A percentile compares a stretch with the other conserved stretches of the same genome.
phyloP scores from a whole-genome alignment of 2,329 filamentous ascomycete species.

The Stagonosporopsis vannaccii region DNA sequence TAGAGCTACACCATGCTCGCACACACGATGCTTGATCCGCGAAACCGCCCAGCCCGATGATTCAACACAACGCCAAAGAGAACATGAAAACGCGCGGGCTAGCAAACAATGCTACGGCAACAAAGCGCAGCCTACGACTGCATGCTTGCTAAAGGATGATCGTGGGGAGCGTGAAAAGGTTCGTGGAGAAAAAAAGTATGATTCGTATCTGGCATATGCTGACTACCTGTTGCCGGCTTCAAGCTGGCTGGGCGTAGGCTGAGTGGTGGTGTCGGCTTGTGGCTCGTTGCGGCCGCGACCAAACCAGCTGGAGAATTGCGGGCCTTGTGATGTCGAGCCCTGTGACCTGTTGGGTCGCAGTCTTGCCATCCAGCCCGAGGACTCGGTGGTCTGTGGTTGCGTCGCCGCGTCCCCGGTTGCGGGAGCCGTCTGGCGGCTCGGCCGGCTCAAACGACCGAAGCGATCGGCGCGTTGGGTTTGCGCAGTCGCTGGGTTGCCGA shows the following conservation, averaged over 20 bases:
- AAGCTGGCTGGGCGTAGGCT: constrained; percentile 47
- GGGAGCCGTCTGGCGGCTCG: constrained; percentile 33
- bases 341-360: constrained; percentile 23
- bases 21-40: not conserved
- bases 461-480: constrained; percentile 24
- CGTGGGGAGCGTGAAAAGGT: constrained; percentile 8
- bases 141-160: constrained; percentile 10
- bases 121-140: not conserved
- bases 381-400: constrained; percentile 19
- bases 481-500: constrained; percentile 23
- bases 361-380: constrained; percentile 37
- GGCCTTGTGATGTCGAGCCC: constrained; percentile 1
- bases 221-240: constrained; percentile 45
- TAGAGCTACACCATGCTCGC: not conserved
- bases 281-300: constrained; percentile 30
- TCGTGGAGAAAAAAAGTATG: constrained; percentile 6
- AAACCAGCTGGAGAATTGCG: constrained; percentile 39
- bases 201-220: constrained; percentile 14
- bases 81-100: not conserved
- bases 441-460: constrained; percentile 35
- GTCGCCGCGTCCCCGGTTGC: constrained; percentile 17
- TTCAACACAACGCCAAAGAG: not conserved
- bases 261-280: constrained; percentile 22
- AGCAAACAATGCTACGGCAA: not conserved
- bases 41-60: not conserved